phyloP scores from a whole-genome alignment of 2,329 filamentous ascomycete species.

The Leptosphaerulina australis region DNA sequence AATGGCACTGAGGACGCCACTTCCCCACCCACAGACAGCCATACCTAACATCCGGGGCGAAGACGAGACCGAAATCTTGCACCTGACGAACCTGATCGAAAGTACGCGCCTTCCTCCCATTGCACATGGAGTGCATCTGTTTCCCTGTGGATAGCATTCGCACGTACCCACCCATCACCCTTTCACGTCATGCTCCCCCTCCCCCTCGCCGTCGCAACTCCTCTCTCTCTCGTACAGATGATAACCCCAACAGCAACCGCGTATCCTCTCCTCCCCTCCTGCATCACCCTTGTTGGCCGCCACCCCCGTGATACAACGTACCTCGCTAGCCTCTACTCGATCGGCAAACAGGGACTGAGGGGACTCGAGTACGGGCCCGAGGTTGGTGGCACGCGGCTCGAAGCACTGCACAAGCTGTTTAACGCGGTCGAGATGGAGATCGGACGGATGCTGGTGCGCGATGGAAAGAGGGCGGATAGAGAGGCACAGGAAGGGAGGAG shows the following conservation, averaged over 20 bases:
- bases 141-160: too few relatives aligned
- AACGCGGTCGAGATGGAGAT: constrained; percentile 18
- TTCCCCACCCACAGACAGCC: too few relatives aligned
- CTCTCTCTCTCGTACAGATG: too few relatives aligned
- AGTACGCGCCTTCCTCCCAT: constrained; percentile 9
- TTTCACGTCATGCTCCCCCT: too few relatives aligned
- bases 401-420: constrained; percentile 23
- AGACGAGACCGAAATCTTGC: constrained; percentile 26
- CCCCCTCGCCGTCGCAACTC: too few relatives aligned
- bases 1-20: too few relatives aligned
- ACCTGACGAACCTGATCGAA: constrained; percentile 24
- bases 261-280: constrained; percentile 20
- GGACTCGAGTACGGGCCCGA: constrained; percentile 26
- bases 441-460: constrained; percentile 15
- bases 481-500: background rate
- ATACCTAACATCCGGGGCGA: constrained; percentile 27
- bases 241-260: constrained; percentile 20
- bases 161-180: too few relatives aligned
- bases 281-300: constrained; percentile 23
- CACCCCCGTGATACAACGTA: constrained; percentile 17
- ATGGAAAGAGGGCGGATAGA: background rate
- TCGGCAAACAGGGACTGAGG: constrained; percentile 18
- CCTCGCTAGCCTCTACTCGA: constrained; percentile 25
- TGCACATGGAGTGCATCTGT: too few relatives aligned
- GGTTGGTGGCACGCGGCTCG: constrained; percentile 17